Conservation (phyloP, 768 basidiomycete genomes). For the Jaapia argillacea region DNA sequence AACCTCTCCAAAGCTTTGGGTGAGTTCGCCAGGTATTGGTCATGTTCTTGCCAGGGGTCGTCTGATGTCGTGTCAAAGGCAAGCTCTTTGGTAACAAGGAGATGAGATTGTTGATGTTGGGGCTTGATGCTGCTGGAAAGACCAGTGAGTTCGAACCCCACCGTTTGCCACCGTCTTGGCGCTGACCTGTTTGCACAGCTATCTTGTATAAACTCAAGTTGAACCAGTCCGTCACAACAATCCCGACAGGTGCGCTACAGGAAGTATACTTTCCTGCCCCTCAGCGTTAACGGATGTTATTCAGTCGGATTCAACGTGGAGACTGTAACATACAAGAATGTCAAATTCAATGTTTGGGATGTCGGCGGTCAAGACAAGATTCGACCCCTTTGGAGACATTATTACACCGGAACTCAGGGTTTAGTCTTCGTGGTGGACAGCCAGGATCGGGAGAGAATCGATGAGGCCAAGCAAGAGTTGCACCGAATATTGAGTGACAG, state of each 20-base stretch:
- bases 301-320: slow-evolving; percentile 98
- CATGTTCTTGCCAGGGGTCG: slow-evolving; percentile 5
- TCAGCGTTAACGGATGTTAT: not conserved
- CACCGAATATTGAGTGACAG: slow-evolving; percentile 93
- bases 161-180: not conserved
- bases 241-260: slow-evolving; percentile 67
- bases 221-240: slow-evolving; percentile 97
- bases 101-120: slow-evolving; percentile 96
- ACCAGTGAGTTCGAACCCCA: slow-evolving; percentile 59
- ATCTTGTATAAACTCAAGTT: slow-evolving; percentile 99
- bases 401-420: slow-evolving; percentile 98
- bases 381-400: slow-evolving; percentile 95
- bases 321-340: slow-evolving; percentile 98
- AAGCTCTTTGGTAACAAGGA: slow-evolving; percentile 98
- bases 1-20: slow-evolving; percentile 81
- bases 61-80: slow-evolving; percentile 31
- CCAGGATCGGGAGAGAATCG: slow-evolving; percentile 89
- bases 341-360: slow-evolving; percentile 93
- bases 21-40: slow-evolving; percentile 21
- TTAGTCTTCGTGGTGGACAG: slow-evolving; percentile 98
- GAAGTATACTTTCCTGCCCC: not conserved
- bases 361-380: slow-evolving; percentile 99
- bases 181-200: slow-evolving; percentile 38
- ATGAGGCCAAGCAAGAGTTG: slow-evolving; percentile 92
- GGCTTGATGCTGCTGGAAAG: slow-evolving; percentile 96